Evolutionary conservation across 139 green algal genomes (phyloP).

Genomic region (Nannochloris sp.): DNA sequence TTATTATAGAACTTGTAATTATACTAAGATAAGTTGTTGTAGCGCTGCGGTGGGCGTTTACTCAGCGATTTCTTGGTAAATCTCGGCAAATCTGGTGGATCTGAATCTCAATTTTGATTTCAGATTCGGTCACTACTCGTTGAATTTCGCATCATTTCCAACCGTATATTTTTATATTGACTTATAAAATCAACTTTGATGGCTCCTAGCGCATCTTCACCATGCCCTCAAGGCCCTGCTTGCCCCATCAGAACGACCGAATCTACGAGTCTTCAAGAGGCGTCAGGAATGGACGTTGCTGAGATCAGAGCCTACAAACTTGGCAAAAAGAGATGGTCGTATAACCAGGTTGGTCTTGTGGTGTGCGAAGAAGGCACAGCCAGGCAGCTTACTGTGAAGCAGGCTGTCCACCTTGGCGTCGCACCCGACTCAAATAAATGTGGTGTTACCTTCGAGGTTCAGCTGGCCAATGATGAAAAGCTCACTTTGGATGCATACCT

Average conservation of each 20-base stretch:
- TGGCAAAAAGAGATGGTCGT: slow-evolving; percentile 53
- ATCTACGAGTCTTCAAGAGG: not conserved
- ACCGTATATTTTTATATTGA: too few relatives aligned
- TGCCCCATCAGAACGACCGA: not conserved
- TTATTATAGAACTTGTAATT: too few relatives aligned
- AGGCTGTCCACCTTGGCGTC: slow-evolving; percentile 9
- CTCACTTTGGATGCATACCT: slow-evolving; percentile 36
- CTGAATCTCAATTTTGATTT: too few relatives aligned
- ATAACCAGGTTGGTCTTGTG: slow-evolving; percentile 50
- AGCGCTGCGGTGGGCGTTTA: too few relatives aligned
- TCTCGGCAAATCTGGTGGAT: too few relatives aligned
- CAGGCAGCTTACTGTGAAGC: not conserved
- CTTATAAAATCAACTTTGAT: too few relatives aligned
- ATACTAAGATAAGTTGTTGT: too few relatives aligned
- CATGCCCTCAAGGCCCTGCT: not conserved
- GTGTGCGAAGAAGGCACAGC: slow-evolving; percentile 11
- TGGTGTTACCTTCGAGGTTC: slow-evolving; percentile 35
- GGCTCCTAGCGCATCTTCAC: not conserved
- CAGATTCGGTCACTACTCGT: too few relatives aligned
- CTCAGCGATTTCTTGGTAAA: too few relatives aligned
- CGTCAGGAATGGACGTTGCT: not conserved
- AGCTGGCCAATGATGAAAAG: slow-evolving; percentile 25
- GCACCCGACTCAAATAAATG: slow-evolving; percentile 11
- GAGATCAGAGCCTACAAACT: slow-evolving; percentile 53
- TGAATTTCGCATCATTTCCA: too few relatives aligned